phyloP scores from a whole-genome alignment of 495 filamentous ascomycete species.

The Neurospora tetrasperma region DNA sequence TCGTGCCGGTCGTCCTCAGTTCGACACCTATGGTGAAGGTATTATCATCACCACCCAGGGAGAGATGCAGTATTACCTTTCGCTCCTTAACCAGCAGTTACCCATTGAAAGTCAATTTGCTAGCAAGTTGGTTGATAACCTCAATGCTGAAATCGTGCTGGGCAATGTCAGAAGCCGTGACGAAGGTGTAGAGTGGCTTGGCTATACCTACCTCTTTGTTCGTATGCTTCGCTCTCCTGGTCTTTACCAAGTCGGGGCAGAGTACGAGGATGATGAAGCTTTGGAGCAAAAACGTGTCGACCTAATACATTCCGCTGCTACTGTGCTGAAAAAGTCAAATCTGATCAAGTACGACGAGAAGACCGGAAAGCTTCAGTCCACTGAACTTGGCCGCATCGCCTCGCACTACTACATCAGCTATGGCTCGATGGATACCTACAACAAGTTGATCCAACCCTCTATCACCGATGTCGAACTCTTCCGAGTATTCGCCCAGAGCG shows the following conservation, averaged over 20 bases:
- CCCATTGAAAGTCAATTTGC: conserved; percentile 96
- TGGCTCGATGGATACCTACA: conserved; percentile 92
- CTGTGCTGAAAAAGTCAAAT: conserved; percentile 74
- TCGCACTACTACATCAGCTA: conserved; percentile 98
- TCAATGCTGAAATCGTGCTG: conserved; percentile 94
- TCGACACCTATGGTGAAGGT: conserved; percentile 94
- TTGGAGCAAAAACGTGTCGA: conserved; percentile 96
- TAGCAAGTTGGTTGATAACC: conserved; percentile 86
- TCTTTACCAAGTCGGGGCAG: conserved; percentile 88
- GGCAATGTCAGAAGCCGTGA: conserved; percentile 89
- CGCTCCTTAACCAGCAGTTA: conserved; percentile 90
- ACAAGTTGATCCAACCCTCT: conserved; percentile 85
- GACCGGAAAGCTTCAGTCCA: conserved; percentile 77
- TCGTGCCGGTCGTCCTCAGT: conserved; percentile 91
- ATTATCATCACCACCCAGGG: conserved; percentile 95
- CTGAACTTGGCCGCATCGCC: conserved; percentile 88
- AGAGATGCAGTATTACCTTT: conserved; percentile 95
- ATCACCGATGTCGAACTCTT: conserved; percentile 91
- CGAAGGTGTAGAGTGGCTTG: conserved; percentile 96
- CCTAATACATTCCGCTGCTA: conserved; percentile 87
- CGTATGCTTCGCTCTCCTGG: conserved; percentile 95
- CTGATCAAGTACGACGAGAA: conserved; percentile 94
- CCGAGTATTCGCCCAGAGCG: conserved; percentile 92
- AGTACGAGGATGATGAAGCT: conserved; percentile 85
- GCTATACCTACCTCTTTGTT: conserved; percentile 96